A percentile compares a stretch with the other conserved stretches of the same genome.
Conservation (phyloP, 495 filamentous ascomycete genomes). For the Neurospora tetraspora region DNA sequence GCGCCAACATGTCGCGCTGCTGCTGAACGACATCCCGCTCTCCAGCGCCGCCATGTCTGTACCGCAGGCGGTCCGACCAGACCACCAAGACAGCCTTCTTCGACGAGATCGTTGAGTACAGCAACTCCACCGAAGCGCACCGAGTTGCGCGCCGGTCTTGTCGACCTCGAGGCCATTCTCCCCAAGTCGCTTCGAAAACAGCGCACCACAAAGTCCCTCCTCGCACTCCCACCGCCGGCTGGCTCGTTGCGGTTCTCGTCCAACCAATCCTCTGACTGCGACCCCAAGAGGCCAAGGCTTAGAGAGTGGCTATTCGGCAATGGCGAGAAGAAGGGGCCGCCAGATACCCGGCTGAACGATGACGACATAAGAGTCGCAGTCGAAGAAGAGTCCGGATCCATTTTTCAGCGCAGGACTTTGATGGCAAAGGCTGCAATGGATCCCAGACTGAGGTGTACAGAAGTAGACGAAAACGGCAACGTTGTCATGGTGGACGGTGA, state of each 20-base stretch:
- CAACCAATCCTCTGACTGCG: constrained; percentile 12
- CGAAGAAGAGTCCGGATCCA: constrained; percentile 39
- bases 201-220: background rate
- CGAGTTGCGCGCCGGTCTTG: constrained; percentile 30
- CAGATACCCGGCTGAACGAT: constrained; percentile 28
- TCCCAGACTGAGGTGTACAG: constrained; percentile 78
- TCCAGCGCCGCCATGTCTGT: constrained; percentile 15
- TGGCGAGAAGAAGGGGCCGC: constrained; percentile 17
- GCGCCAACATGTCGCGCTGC: constrained; percentile 16
- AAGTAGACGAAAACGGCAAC: constrained; percentile 87
- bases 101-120: constrained; percentile 3
- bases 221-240: constrained; percentile 1
- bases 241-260: constrained; percentile 24
- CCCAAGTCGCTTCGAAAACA: constrained; percentile 20
- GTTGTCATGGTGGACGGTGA: constrained; percentile 92
- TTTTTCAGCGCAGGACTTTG: constrained; percentile 52
- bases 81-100: constrained; percentile 5
- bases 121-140: constrained; percentile 16
- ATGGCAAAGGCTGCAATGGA: constrained; percentile 68
- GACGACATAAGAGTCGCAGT: constrained; percentile 42
- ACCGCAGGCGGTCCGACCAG: constrained; percentile 1
- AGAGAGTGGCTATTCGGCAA: constrained; percentile 46
- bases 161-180: constrained; percentile 36
- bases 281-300: constrained; percentile 38
- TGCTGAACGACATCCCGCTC: background rate